A percentile compares a stretch with the other conserved stretches of the same genome.
phyloP scores from a whole-genome alignment of 2,329 filamentous ascomycete genomes.

The Penicillium capsulatum region DNA sequence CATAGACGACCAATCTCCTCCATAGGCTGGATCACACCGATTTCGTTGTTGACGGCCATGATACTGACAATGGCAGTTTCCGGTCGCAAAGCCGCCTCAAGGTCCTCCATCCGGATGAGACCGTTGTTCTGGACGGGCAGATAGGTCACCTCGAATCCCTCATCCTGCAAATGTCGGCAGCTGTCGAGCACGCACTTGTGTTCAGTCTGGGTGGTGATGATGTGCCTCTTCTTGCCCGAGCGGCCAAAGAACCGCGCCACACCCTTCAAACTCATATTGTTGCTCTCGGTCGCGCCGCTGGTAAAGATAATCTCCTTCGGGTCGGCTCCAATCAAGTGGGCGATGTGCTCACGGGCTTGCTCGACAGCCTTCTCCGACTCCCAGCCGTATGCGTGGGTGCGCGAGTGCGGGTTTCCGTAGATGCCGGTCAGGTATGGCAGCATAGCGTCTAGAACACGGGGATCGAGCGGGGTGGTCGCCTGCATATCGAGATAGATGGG shows the following conservation, averaged over 20 bases:
- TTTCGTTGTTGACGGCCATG: constrained; percentile 99
- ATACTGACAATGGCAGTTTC: constrained; percentile 92
- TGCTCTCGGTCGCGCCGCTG: constrained; percentile 95
- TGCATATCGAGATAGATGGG: constrained; percentile 99
- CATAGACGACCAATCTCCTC: constrained; percentile 91
- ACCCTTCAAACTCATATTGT: constrained; percentile 99
- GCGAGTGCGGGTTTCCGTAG: constrained; percentile 94
- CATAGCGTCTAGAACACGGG: constrained; percentile 93
- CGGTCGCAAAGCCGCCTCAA: constrained; percentile 83
- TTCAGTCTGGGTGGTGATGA: constrained; percentile 95
- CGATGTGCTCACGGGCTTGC: constrained; percentile 76
- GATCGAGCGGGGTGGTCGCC: constrained; percentile 91
- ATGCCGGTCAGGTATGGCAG: constrained; percentile 88
- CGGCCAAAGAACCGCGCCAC: constrained; percentile 93
- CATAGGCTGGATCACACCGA: constrained; percentile 96
- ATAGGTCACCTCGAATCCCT: constrained; percentile 96
- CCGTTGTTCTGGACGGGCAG: constrained; percentile 83
- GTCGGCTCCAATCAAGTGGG: constrained; percentile 84
- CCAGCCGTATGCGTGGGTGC: constrained; percentile 98
- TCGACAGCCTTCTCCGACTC: constrained; percentile 94
- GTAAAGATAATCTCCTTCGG: constrained; percentile 99
- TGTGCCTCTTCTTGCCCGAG: constrained; percentile 94
- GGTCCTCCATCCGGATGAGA: constrained; percentile 75
- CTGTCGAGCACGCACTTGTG: constrained; percentile 99
- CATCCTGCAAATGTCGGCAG: constrained; percentile 92